Conservation (phyloP, 1,284 basidiomycete genomes). For the Xerocomus nothofagi region DNA sequence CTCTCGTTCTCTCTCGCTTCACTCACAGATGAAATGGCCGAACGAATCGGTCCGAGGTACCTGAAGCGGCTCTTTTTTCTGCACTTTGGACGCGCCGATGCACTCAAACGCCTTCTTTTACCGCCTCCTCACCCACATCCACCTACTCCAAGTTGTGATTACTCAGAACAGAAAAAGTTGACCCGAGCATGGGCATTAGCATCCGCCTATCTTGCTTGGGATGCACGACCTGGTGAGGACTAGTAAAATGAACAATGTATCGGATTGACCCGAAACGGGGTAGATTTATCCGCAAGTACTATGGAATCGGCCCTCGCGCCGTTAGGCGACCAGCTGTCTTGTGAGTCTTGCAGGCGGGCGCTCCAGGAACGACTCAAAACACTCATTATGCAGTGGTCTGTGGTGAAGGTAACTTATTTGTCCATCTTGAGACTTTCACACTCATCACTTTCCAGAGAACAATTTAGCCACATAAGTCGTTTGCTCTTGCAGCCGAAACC, state of each 20-base stretch:
- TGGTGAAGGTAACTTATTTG: constrained; percentile 58
- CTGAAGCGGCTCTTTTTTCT: constrained; percentile 44
- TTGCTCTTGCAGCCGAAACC: not conserved
- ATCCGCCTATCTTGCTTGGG: constrained; percentile 68
- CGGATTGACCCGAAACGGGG: constrained; percentile 11
- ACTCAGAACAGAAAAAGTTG: constrained; percentile 60
- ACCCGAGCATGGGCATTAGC: constrained; percentile 67
- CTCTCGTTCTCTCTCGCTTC: constrained; percentile 56
- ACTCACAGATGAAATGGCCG: constrained; percentile 59
- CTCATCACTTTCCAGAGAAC: constrained; percentile 32
- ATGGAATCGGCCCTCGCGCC: constrained; percentile 63
- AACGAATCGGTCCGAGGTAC: constrained; percentile 53
- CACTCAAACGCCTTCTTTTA: constrained; percentile 59
- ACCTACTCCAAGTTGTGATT: constrained; percentile 56
- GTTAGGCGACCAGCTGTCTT: constrained; percentile 56
- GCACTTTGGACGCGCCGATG: constrained; percentile 43
- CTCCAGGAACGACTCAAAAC: constrained; percentile 66
- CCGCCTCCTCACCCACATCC: constrained; percentile 63
- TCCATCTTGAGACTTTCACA: not conserved
- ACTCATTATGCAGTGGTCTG: constrained; percentile 72
- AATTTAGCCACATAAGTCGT: constrained; percentile 23
- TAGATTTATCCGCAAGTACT: constrained; percentile 58
- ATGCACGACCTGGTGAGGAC: constrained; percentile 58
- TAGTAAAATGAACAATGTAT: not conserved
- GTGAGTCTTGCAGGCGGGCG: constrained; percentile 58